phyloP scores from a whole-genome alignment of 2,329 filamentous ascomycete genomes.

The Fusarium ambrosium region DNA sequence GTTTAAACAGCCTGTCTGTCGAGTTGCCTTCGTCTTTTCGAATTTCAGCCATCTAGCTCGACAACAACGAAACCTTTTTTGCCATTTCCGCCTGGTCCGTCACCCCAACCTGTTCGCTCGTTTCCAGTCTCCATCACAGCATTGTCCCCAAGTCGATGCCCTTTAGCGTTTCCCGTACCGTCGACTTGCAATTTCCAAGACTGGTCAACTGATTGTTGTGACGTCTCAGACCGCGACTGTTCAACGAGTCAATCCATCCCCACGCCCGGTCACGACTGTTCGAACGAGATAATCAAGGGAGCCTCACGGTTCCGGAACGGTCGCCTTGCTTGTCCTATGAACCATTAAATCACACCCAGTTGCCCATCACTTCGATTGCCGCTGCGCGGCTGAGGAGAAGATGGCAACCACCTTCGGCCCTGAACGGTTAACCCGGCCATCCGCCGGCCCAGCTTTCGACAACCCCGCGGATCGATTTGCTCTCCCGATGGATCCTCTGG shows the following conservation, averaged over 20 bases:
- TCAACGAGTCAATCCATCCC: conserved; percentile 11
- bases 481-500: conserved; percentile 36
- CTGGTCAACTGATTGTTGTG: conserved; percentile 38
- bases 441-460: conserved; percentile 45
- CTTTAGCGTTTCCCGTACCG: conserved; percentile 14
- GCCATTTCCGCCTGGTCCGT: conserved; percentile 42
- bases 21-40: conserved; percentile 46
- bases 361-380: conserved; percentile 61
- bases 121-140: conserved; percentile 15
- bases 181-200: conserved; percentile 27
- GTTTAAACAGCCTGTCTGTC: conserved; percentile 43
- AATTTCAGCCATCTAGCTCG: conserved; percentile 41
- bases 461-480: conserved; percentile 43
- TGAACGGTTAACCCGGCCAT: conserved; percentile 51
- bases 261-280: conserved; percentile 10
- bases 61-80: conserved; percentile 34
- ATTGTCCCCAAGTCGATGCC: conserved; percentile 20
- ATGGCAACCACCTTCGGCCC: conserved; percentile 59
- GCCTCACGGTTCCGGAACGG: conserved; percentile 12
- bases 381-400: conserved; percentile 62
- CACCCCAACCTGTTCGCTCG: conserved; percentile 22
- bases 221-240: conserved; percentile 31
- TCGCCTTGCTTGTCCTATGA: conserved; percentile 55
- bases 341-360: conserved; percentile 51
- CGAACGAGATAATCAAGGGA: conserved; percentile 26